Percentiles rank a stretch among this genome's conserved stretches.
phyloP scores from a whole-genome alignment of 305 asterid species.

The Solanum chacoense region DNA sequence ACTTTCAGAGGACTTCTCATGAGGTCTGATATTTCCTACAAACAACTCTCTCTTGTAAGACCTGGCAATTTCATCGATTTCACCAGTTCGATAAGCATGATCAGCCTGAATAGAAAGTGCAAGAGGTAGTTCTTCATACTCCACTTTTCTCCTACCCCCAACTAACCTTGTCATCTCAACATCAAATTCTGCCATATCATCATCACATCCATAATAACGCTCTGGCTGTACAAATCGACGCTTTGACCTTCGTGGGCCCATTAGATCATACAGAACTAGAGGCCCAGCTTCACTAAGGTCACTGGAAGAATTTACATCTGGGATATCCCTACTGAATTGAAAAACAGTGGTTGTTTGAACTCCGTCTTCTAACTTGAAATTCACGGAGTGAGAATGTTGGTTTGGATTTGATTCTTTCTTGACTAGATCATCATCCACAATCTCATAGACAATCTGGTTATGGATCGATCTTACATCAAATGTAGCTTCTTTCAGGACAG shows the following conservation, averaged over 20 bases:
- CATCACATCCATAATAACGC: constrained; percentile 62
- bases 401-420: constrained; percentile 7
- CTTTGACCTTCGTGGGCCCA: constrained; percentile 64
- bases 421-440: constrained; percentile 29
- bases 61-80: constrained; percentile 8
- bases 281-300: constrained; percentile 21
- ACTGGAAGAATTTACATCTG: constrained; percentile 12
- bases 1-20: constrained; percentile 9
- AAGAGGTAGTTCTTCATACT: constrained; percentile 25
- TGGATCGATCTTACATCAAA: constrained; percentile 54
- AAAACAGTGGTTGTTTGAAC: constrained; percentile 35
- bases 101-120: constrained; percentile 73
- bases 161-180: constrained; percentile 58
- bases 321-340: constrained; percentile 19
- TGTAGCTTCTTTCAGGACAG: constrained; percentile 38
- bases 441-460: constrained; percentile 50
- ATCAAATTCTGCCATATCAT: constrained; percentile 48
- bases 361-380: constrained; percentile 55
- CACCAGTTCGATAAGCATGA: constrained; percentile 29
- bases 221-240: constrained; percentile 64
- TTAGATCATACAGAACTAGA: constrained; percentile 22
- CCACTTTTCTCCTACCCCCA: constrained; percentile 46
- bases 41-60: constrained; percentile 10
- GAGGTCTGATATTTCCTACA: constrained; percentile 10
- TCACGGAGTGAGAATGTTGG: constrained; percentile 28